These are phyloP conservation scores for Oryza meridionalis DNA, from an alignment of 176 grass and related monocot genomes.

Conservation along the genomic window DNA sequence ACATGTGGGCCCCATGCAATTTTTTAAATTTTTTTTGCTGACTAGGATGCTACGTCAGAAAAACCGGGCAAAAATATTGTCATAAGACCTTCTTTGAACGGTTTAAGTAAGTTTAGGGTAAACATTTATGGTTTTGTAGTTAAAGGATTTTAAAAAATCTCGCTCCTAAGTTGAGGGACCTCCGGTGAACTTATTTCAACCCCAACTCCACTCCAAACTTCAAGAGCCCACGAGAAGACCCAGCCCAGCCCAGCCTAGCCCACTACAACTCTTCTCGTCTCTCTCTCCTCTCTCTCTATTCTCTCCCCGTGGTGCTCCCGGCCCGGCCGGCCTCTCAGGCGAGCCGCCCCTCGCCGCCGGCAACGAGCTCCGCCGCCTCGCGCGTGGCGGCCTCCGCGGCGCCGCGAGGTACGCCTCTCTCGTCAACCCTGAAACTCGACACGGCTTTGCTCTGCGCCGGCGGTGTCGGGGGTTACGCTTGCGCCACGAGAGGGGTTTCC, in stretches of 20 bases:
- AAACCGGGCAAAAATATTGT: too few relatives aligned
- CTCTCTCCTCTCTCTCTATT: not conserved
- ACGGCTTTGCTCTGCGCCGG: not conserved
- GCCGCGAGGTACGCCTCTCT: not conserved
- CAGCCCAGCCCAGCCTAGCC: not conserved
- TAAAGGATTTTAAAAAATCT: too few relatives aligned
- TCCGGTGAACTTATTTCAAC: too few relatives aligned
- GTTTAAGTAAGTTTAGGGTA: too few relatives aligned
- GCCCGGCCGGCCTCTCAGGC: not conserved
- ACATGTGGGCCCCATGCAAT: too few relatives aligned
- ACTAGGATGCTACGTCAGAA: too few relatives aligned
- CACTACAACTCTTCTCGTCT: not conserved
- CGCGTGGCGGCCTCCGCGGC: too few relatives aligned
- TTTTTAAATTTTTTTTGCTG: too few relatives aligned
- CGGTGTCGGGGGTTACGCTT: not conserved
- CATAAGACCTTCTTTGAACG: too few relatives aligned
- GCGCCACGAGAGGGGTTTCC: not conserved
- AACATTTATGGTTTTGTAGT: too few relatives aligned
- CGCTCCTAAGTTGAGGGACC: too few relatives aligned
- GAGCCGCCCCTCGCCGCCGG: not conserved
- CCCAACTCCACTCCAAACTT: too few relatives aligned
- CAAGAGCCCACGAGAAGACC: not conserved
- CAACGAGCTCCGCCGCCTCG: not conserved
- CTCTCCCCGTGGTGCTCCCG: not conserved
- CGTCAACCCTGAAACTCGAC: not conserved